These are phyloP conservation scores for Cytospora chrysosperma DNA, from an alignment of 2,329 filamentous ascomycete genomes.

Conservation along the genomic window DNA sequence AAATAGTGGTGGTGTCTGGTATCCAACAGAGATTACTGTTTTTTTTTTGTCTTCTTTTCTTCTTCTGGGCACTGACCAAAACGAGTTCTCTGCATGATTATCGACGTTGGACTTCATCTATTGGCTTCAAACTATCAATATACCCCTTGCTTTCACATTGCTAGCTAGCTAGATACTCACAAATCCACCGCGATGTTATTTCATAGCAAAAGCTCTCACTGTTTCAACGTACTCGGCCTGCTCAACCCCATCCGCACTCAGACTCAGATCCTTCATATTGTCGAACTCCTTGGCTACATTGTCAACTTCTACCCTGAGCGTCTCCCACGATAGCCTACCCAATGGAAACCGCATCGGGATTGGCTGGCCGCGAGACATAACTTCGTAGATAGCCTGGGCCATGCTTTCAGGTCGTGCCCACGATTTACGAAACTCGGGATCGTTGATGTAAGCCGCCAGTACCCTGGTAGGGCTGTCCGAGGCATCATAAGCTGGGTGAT, in stretches of 20 bases:
- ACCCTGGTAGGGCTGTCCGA: constrained; percentile 34
- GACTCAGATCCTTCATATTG: constrained; percentile 36
- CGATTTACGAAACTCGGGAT: constrained; percentile 28
- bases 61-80: background rate
- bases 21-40: background rate
- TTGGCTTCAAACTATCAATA: constrained; percentile 7
- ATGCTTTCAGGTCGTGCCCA: constrained; percentile 37
- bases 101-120: background rate
- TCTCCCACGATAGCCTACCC: constrained; percentile 38
- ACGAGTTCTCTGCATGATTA: background rate
- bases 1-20: background rate
- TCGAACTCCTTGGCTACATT: constrained; percentile 34
- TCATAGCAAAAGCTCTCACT: background rate
- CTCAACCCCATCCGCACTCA: constrained; percentile 25
- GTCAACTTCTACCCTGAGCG: constrained; percentile 35
- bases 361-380: constrained; percentile 35
- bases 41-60: no score
- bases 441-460: constrained; percentile 32
- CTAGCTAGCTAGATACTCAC: background rate
- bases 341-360: constrained; percentile 44
- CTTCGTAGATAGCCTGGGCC: constrained; percentile 36
- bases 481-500: constrained; percentile 40
- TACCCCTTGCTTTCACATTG: background rate
- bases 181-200: constrained; percentile 5
- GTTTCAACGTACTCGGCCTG: background rate